Base-by-base conservation (phyloP, 1,284 basidiomycete species). In the Apiotrichum montevideense region DNA sequence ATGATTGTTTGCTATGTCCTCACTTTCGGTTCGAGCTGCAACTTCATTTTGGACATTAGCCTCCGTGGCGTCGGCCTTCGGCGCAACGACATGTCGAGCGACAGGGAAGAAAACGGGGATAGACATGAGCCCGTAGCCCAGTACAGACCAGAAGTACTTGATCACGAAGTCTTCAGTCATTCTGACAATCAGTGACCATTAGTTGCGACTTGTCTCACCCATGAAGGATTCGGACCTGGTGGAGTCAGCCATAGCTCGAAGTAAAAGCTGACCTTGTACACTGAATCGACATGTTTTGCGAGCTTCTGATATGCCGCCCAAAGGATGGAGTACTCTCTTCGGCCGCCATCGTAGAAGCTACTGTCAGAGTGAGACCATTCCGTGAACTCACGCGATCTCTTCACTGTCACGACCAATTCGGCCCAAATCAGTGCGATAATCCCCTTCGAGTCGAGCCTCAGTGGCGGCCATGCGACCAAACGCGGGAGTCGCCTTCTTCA, bases 61-160 rank as follows among this genome's bases (percentile, higher is more conserved):
- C 47, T 49, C 32, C 29, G 47, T 13, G n/a, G 10, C 10, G 5
- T 21, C 42, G 21, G 29, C 51, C 29, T 29, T 29, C 29, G 29
- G 29, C 11, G 7, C 14, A 7, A 33, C n/a, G 8, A n/a, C 43
- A 3, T 65, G 59, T 15, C 56, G 59, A 34, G 57, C 65, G 9
- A 57, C 66, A 1, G 71, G 68, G 65, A 88, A 85, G 47, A 94
- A 79, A 14, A 94, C 81, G 0, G 92, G 92, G 6, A 95, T 86
- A 4, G 90, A 89, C 69, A 95, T 95, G 34, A 96, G 81, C 5
- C 83, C 83, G 71, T 94, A 95, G 0, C 91, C 91, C 6, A 86
- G 85, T 0, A 90, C 92, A 29, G 88, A 91, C 91, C 92, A 95
- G 9, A 90, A 78, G 71, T 95, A 95, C 74, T 95, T 94, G 79